Evolutionary conservation across 2,329 filamentous ascomycete species (phyloP).

Genomic region (Colletotrichum higginsianum): DNA sequence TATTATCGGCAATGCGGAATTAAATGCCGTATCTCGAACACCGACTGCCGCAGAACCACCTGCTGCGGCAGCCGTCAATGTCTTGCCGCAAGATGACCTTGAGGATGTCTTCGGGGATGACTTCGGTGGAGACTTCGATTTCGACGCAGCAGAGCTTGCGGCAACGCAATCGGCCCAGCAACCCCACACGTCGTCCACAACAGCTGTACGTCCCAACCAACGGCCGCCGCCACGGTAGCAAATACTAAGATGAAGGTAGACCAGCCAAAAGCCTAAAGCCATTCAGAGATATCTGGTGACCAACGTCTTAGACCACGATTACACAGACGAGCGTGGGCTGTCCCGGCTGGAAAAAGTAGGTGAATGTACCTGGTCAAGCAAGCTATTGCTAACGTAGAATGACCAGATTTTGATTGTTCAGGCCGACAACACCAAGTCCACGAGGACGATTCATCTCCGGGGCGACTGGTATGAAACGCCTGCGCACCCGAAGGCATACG

Average conservation of each 20-base stretch:
- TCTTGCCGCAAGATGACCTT: constrained; percentile 56
- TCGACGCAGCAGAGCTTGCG: constrained; percentile 81
- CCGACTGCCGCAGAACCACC: constrained; percentile 30
- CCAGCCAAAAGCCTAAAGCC: constrained; percentile 75
- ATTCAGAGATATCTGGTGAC: constrained; percentile 92
- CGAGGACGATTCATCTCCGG: constrained; percentile 81
- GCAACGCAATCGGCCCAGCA: constrained; percentile 76
- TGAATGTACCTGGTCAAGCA: not conserved
- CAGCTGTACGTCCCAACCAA: constrained; percentile 55
- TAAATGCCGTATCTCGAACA: constrained; percentile 19
- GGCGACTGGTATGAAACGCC: constrained; percentile 90
- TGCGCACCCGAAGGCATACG: constrained; percentile 80
- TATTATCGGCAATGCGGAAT: constrained; percentile 48
- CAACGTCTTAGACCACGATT: constrained; percentile 79
- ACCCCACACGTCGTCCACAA: constrained; percentile 44
- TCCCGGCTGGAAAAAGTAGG: constrained; percentile 80
- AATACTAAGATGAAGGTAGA: constrained; percentile 79
- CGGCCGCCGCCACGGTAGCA: constrained; percentile 46
- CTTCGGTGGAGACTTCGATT: constrained; percentile 82
- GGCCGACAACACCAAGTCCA: constrained; percentile 78
- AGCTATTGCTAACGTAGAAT: constrained; percentile 40
- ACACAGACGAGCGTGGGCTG: constrained; percentile 74
- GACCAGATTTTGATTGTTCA: constrained; percentile 83
- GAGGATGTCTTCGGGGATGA: constrained; percentile 83
- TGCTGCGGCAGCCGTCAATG: not conserved